phyloP scores from a whole-genome alignment of 345 rosid genomes.

The Euclidium syriacum region DNA sequence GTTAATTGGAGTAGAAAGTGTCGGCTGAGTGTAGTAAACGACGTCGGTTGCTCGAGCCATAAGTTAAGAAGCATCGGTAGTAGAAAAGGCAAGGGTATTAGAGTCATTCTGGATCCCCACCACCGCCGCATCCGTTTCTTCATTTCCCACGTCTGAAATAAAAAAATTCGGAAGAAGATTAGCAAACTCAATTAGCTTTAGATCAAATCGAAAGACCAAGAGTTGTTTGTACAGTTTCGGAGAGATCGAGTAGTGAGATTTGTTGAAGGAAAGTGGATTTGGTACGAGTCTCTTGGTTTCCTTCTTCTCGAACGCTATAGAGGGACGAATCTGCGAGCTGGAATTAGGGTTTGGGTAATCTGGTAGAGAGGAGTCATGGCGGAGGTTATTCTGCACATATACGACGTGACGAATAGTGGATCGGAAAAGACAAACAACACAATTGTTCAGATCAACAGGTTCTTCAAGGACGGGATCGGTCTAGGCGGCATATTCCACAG shows the following conservation, averaged over 20 bases:
- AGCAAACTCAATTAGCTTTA: neutral
- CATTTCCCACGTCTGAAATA: constrained; percentile 22
- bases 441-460: constrained; percentile 80
- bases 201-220: neutral
- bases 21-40: neutral
- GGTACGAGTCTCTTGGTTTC: neutral
- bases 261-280: neutral
- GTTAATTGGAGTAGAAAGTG: neutral
- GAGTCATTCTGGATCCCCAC: neutral
- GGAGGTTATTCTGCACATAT: constrained; percentile 81
- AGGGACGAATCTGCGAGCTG: constrained; percentile 10
- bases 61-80: neutral
- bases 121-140: neutral
- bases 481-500: constrained; percentile 89
- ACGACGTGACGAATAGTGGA: constrained; percentile 95
- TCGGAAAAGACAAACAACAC: constrained; percentile 94
- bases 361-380: constrained; percentile 31
- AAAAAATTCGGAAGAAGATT: neutral
- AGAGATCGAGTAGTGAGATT: constrained; percentile 4
- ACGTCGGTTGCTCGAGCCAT: constrained; percentile 3
- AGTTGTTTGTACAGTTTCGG: neutral
- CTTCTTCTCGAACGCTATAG: neutral
- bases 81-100: constrained; percentile 14
- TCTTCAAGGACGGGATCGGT: constrained; percentile 94
- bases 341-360: constrained; percentile 42